Conservation (phyloP, 768 basidiomycete genomes). For the Russula griseocarnosa region DNA sequence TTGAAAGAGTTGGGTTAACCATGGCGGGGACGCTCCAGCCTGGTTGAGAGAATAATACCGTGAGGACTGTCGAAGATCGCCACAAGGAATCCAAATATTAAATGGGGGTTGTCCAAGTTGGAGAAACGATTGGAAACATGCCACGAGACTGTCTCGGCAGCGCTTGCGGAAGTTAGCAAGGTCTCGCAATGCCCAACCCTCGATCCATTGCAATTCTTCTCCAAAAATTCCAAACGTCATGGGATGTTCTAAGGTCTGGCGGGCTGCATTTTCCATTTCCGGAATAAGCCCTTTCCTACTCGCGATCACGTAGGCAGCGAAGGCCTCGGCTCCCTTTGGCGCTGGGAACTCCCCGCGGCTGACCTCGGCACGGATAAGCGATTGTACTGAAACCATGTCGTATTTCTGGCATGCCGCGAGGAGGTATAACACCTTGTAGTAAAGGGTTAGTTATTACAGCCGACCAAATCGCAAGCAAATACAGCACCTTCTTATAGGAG, state of each 20-base stretch:
- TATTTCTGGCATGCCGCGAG: too few species aligned
- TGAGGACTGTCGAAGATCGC: not conserved
- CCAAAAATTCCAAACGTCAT: not conserved
- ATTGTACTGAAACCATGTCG: too few species aligned
- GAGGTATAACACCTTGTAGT: too few species aligned
- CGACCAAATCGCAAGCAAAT: conserved; percentile 1
- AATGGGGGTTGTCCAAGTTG: not conserved
- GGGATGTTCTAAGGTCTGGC: too few species aligned
- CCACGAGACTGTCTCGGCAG: not conserved
- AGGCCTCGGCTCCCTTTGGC: too few species aligned
- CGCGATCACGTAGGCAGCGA: too few species aligned
- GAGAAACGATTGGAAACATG: not conserved
- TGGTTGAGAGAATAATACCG: not conserved
- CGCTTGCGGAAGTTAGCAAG: not conserved
- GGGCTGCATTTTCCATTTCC: too few species aligned
- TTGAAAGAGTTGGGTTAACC: not conserved
- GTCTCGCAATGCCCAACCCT: conserved; percentile 1
- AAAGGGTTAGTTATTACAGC: too few species aligned
- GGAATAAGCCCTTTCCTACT: too few species aligned
- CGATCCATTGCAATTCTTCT: not conserved
- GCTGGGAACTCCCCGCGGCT: too few species aligned
- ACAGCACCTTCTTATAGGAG: not conserved
- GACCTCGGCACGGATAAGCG: too few species aligned
- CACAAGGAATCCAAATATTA: not conserved
- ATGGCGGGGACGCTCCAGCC: not conserved